A percentile compares a stretch with the other conserved stretches of the same genome.
These are phyloP conservation scores for Coemansia sp. DNA, from an alignment of 192 early-diverging fungal species.

Conservation along the genomic window DNA sequence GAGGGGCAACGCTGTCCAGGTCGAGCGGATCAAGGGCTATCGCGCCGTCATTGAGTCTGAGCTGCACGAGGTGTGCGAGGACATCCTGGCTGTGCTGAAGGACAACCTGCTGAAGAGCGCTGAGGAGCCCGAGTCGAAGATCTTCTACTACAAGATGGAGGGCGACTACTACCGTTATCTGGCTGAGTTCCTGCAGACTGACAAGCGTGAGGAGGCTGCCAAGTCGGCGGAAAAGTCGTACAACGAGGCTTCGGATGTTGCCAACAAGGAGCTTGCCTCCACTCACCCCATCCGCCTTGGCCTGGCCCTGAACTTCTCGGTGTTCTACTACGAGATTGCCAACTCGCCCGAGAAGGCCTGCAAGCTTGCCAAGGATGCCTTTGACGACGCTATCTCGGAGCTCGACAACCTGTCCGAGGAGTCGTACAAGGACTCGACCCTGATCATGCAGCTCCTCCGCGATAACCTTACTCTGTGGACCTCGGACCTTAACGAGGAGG, in stretches of 20 bases:
- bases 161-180: constrained; percentile 99
- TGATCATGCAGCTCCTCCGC: constrained; percentile 97
- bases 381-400: constrained; percentile 95
- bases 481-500: constrained; percentile 74
- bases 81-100: constrained; percentile 90
- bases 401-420: constrained; percentile 91
- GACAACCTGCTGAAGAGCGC: constrained; percentile 90
- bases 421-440: constrained; percentile 95
- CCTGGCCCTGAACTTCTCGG: constrained; percentile 96
- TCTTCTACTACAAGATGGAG: constrained; percentile 99
- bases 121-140: constrained; percentile 95
- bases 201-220: constrained; percentile 83
- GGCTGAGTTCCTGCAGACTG: constrained; percentile 92
- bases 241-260: constrained; percentile 92
- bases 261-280: constrained; percentile 75
- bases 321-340: constrained; percentile 98
- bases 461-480: constrained; percentile 99
- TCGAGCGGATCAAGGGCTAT: constrained; percentile 92
- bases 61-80: constrained; percentile 92
- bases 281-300: constrained; percentile 98
- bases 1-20: constrained; percentile 89
- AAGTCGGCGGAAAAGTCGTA: constrained; percentile 96
- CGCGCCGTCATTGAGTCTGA: constrained; percentile 94
- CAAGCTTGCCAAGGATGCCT: constrained; percentile 89
- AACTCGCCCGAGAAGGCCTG: constrained; percentile 94